Percentiles rank a stretch among this genome's conserved stretches.
phyloP scores from a whole-genome alignment of 106 monocot genomes.

The Phalaenopsis equestris region DNA sequence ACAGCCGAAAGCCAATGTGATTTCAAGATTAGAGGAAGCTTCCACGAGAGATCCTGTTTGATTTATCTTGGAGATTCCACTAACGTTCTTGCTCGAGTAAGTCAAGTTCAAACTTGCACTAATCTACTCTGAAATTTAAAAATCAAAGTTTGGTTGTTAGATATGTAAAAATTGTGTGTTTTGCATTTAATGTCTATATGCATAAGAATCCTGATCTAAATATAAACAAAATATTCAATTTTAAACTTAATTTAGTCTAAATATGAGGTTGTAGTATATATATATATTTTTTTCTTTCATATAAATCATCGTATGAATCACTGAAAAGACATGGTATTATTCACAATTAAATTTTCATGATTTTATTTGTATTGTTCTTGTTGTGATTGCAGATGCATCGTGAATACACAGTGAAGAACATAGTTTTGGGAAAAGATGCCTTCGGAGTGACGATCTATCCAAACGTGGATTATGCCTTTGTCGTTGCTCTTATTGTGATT shows the following conservation, averaged over 20 bases:
- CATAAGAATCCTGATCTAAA: background rate
- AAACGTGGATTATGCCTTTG: slow-evolving; percentile 34
- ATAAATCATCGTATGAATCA: too few species aligned
- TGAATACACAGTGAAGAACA: slow-evolving; percentile 10
- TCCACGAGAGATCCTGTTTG: slow-evolving; percentile 21
- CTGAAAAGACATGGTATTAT: too few species aligned
- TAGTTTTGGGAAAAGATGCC: slow-evolving; percentile 22
- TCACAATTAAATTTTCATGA: background rate
- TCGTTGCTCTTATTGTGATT: slow-evolving; percentile 28
- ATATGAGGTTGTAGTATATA: too few species aligned
- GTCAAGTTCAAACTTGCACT: background rate
- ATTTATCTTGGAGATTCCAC: slow-evolving; percentile 38
- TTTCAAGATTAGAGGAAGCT: slow-evolving; percentile 46
- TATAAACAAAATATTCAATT: too few species aligned
- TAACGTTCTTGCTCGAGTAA: slow-evolving; percentile 5
- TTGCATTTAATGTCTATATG: too few species aligned
- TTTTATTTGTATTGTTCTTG: background rate
- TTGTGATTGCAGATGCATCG: slow-evolving; percentile 16
- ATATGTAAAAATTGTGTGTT: too few species aligned
- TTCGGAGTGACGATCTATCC: slow-evolving; percentile 26
- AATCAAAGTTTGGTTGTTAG: background rate
- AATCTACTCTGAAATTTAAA: background rate
- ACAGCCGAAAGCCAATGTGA: slow-evolving; percentile 25
- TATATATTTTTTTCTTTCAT: too few species aligned
- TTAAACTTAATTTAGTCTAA: too few species aligned